Conservation (phyloP, 2,329 filamentous ascomycete genomes). For the Fusarium equiseti region DNA sequence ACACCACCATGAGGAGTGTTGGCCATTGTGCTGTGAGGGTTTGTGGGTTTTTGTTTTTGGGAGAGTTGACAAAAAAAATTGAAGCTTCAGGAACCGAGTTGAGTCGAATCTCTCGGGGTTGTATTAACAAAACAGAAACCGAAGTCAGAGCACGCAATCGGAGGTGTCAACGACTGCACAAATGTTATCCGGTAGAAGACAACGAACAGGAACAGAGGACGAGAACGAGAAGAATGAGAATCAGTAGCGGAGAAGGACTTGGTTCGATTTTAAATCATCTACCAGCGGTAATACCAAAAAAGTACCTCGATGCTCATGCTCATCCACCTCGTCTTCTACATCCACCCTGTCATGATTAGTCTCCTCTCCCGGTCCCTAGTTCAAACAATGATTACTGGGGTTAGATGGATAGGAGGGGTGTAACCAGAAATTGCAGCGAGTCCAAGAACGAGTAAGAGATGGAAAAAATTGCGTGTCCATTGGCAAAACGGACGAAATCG, state of each 20-base stretch:
- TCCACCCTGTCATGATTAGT: slow-evolving; percentile 41
- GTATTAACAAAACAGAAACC: slow-evolving; percentile 26
- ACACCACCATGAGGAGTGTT: slow-evolving; percentile 87
- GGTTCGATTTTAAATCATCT: slow-evolving; percentile 39
- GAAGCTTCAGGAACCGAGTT: slow-evolving; percentile 20
- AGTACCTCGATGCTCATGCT: slow-evolving; percentile 22
- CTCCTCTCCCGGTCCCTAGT: slow-evolving; percentile 29
- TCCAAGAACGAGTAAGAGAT: slow-evolving; percentile 30
- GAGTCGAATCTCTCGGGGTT: slow-evolving; percentile 23
- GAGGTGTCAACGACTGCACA: slow-evolving; percentile 44
- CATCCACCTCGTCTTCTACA: slow-evolving; percentile 38
- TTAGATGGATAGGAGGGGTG: slow-evolving; percentile 29
- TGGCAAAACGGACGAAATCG: slow-evolving; percentile 41
- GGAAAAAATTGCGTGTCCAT: slow-evolving; percentile 46
- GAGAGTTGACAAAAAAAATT: slow-evolving; percentile 3
- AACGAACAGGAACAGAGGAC: slow-evolving; percentile 26
- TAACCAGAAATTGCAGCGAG: slow-evolving; percentile 15
- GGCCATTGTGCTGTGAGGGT: slow-evolving; percentile 64
- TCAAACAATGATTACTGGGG: slow-evolving; percentile 36
- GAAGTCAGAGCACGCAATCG: slow-evolving; percentile 51
- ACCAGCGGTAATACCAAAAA: slow-evolving; percentile 18
- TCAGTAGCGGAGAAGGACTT: slow-evolving; percentile 20
- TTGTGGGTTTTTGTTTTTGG: slow-evolving; percentile 8
- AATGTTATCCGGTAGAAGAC: slow-evolving; percentile 25
- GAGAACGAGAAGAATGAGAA: slow-evolving; percentile 19